Evolutionary conservation across 179 eudicot genomes (phyloP).

Genomic region (Nepenthes alata): DNA sequence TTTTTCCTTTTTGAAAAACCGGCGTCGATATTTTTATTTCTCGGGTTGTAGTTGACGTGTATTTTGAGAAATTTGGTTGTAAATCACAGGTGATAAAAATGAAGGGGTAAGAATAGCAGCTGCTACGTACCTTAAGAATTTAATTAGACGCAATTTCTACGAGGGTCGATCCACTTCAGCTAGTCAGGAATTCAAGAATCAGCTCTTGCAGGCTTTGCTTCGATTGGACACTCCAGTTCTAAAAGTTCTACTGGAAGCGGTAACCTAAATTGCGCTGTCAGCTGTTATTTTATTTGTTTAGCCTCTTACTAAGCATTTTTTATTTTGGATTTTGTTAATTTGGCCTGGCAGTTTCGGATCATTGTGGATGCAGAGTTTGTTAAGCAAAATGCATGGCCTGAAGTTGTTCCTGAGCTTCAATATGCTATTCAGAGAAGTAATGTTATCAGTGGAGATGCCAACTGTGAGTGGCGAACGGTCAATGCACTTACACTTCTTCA

Average conservation of each 20-base stretch:
- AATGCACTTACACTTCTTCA: slow-evolving; percentile 60
- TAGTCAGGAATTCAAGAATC: slow-evolving; percentile 51
- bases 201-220: slow-evolving; percentile 38
- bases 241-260: slow-evolving; percentile 60
- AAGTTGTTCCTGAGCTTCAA: slow-evolving; percentile 48
- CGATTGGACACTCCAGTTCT: slow-evolving; percentile 40
- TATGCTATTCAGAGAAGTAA: slow-evolving; percentile 47
- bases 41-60: neutral
- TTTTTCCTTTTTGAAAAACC: neutral
- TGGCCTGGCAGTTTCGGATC: slow-evolving; percentile 35
- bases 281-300: neutral
- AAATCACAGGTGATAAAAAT: slow-evolving; percentile 28
- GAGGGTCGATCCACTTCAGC: slow-evolving; percentile 18
- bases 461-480: slow-evolving; percentile 39
- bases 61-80: neutral
- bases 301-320: neutral
- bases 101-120: slow-evolving; percentile 57
- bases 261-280: slow-evolving; percentile 9
- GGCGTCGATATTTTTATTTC: neutral
- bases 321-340: neutral
- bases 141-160: slow-evolving; percentile 33
- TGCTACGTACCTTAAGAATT: slow-evolving; percentile 71
- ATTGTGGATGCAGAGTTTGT: slow-evolving; percentile 55
- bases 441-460: slow-evolving; percentile 25
- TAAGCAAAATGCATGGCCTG: slow-evolving; percentile 59